These are phyloP conservation scores for Cyberlindnera xylosilytica DNA, from an alignment of 805 yeast species.

Conservation along the genomic window DNA sequence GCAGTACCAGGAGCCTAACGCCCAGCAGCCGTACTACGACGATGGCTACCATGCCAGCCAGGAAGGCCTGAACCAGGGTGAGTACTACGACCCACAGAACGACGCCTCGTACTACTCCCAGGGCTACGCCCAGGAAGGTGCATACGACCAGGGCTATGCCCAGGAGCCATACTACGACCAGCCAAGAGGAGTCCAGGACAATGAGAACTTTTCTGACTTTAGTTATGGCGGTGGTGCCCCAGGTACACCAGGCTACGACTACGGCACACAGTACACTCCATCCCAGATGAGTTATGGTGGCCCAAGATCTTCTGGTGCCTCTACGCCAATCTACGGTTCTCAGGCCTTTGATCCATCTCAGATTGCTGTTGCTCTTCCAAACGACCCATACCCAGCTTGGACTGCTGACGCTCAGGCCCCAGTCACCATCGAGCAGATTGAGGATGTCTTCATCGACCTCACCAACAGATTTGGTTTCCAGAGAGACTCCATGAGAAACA, in stretches of 20 bases:
- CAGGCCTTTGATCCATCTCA: slow-evolving; percentile 57
- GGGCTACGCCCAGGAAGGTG: slow-evolving; percentile 40
- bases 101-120: slow-evolving; percentile 40
- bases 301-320: slow-evolving; percentile 86
- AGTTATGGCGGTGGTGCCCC: slow-evolving; percentile 52
- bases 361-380: slow-evolving; percentile 66
- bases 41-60: slow-evolving; percentile 33
- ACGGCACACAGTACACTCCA: slow-evolving; percentile 69
- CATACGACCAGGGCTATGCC: slow-evolving; percentile 50
- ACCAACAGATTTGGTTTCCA: slow-evolving; percentile 86
- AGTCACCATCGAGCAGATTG: slow-evolving; percentile 77
- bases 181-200: slow-evolving; percentile 46
- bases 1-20: slow-evolving; percentile 34
- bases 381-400: slow-evolving; percentile 99
- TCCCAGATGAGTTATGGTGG: slow-evolving; percentile 87
- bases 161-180: slow-evolving; percentile 49
- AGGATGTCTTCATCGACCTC: slow-evolving; percentile 80
- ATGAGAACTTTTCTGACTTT: slow-evolving; percentile 67
- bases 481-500: slow-evolving; percentile 89
- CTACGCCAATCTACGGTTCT: slow-evolving; percentile 88
- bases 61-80: slow-evolving; percentile 29
- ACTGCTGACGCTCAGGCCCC: slow-evolving; percentile 94
- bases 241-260: slow-evolving; percentile 68
- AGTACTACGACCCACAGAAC: slow-evolving; percentile 29
- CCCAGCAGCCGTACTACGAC: slow-evolving; percentile 40